Conservation (phyloP, 352 stramenopile genomes). For the Phytophthora tubulina region DNA sequence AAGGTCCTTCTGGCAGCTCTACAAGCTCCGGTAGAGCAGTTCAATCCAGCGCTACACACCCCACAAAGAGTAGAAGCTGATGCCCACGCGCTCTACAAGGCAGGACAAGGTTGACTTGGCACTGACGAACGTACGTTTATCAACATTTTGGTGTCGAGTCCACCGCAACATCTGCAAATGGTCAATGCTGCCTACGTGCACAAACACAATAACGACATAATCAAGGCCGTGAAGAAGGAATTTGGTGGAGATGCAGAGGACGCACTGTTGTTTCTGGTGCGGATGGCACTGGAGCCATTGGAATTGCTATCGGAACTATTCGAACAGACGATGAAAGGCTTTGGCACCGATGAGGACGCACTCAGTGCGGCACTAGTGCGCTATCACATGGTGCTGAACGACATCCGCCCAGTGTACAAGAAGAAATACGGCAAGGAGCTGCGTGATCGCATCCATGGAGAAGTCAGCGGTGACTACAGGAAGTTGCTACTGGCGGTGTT, state of each 20-base stretch:
- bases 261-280: conserved; percentile 64
- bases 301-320: conserved; percentile 69
- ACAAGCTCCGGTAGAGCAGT: conserved; percentile 62
- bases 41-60: conserved; percentile 68
- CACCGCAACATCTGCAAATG: conserved; percentile 62
- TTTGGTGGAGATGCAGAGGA: conserved; percentile 62
- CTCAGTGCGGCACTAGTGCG: conserved; percentile 68
- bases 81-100: conserved; percentile 71
- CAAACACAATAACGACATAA: conserved; percentile 73
- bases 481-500: conserved; percentile 65
- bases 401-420: conserved; percentile 83
- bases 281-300: conserved; percentile 66
- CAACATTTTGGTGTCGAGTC: conserved; percentile 57
- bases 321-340: conserved; percentile 77
- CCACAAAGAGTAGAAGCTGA: conserved; percentile 61
- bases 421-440: conserved; percentile 80
- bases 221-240: conserved; percentile 73
- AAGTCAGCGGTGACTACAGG: conserved; percentile 79
- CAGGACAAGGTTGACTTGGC: conserved; percentile 69
- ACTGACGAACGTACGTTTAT: conserved; percentile 75
- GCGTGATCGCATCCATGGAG: conserved; percentile 80
- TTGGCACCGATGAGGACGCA: conserved; percentile 75
- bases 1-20: conserved; percentile 75
- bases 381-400: conserved; percentile 77
- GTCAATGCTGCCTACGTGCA: conserved; percentile 62